phyloP scores from a whole-genome alignment of 176 grass and related monocot genomes.

The Chloris gayana region DNA sequence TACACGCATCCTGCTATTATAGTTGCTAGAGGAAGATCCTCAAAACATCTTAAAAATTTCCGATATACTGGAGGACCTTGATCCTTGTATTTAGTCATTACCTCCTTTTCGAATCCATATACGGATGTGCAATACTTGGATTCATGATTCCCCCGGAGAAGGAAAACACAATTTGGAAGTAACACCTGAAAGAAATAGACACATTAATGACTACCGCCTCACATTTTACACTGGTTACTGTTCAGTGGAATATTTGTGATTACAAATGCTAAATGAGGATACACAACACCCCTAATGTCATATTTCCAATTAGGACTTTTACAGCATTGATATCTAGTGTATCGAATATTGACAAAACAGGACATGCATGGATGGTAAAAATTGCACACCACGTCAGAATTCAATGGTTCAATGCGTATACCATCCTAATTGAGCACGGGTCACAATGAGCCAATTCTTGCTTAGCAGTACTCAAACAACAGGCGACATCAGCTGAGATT shows the following conservation, averaged over 20 bases:
- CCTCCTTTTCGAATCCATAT: slow-evolving; percentile 93
- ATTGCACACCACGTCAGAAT: too few species aligned
- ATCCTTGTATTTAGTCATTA: slow-evolving; percentile 81
- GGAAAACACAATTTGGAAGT: slow-evolving; percentile 72
- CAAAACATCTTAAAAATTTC: slow-evolving; percentile 93
- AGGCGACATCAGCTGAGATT: background rate
- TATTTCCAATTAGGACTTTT: background rate
- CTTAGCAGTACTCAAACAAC: background rate
- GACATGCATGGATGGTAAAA: background rate
- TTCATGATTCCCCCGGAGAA: slow-evolving; percentile 94
- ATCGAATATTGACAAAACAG: background rate
- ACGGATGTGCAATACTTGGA: slow-evolving; percentile 97
- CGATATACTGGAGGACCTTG: slow-evolving; percentile 82
- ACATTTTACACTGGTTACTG: background rate
- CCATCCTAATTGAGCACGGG: too few species aligned
- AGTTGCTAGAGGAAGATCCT: slow-evolving; percentile 91
- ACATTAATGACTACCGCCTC: background rate
- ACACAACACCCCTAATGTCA: background rate
- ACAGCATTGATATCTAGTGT: background rate
- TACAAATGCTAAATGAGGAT: background rate
- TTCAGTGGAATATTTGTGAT: background rate
- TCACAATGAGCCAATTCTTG: background rate
- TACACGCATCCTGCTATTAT: slow-evolving; percentile 91
- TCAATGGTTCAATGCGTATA: too few species aligned
- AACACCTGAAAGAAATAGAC: slow-evolving; percentile 54